Base-by-base conservation (phyloP, 257 asterid genomes). In the Rhazya stricta region DNA sequence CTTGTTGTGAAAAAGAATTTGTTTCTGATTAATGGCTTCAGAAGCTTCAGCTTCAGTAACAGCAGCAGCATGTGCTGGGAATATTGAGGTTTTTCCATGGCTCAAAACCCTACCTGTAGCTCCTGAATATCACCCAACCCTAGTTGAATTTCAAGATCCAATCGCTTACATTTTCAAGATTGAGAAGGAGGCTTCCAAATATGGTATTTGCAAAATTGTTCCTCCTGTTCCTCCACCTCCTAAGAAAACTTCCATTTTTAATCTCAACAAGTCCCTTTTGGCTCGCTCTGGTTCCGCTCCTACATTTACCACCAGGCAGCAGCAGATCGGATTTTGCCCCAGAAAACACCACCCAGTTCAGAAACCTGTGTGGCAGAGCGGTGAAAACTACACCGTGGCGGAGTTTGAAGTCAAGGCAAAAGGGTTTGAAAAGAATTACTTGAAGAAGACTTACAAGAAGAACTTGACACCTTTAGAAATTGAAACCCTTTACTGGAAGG, bases 341-440 rank as follows among this genome's bases (percentile, higher is more conserved):
- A 83, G 99, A 62, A 91, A 86, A 75, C 96, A 92, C 81, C 88
- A 92, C 29, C 99, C 99, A 0, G 98, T 92, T 18, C 95, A 91
- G 85, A 95, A 92, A 73, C 93, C 99, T 37, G 99, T 95, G 72
- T 95, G 99, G 99, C 96, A 92, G 82, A 95, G 99, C 63, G 99
- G 99, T 42, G 99, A 88, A 48, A 86, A 73, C 61, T 95, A 95
- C 65, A 88, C 90, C 16, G 84, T 95, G 23, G 60, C 79, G 27
- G 90, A 91, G 76, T 95, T 95, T 36, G 98, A 95, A 74, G 81
- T 88, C 0, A 95, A 95, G 79, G 98, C 99, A 29, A 91, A 87
- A 79, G 83, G 71, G 71, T 92, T 95, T 50, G 98, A 95, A 90
- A 91, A 76, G 87, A 84, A 45, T 86, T 92, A 88, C 72, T 85